Base-by-base conservation (phyloP, 2,329 filamentous ascomycete species). In the Xylariaceae sp. region DNA sequence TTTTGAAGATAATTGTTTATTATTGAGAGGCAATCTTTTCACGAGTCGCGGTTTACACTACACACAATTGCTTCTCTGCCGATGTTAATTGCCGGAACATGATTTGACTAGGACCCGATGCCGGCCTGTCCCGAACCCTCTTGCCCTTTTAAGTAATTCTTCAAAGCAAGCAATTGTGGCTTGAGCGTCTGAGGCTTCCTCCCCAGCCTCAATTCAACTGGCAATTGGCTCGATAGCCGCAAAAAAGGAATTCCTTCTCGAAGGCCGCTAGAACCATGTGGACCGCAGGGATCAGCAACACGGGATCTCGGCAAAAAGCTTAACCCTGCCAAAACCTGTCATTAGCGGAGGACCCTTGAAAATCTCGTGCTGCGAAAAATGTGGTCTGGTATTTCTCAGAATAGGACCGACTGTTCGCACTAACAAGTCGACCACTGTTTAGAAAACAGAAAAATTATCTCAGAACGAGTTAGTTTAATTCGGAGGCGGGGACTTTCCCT, bases 191-290 rank as follows among this genome's bases (percentile, higher is more conserved):
- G n/a, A 9, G 11, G 21, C 4, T 19, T 11, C 9, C 6, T 6
- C 29, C 21, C 28, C 31, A 37, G 53, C 48, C 54, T n/a, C n/a
- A n/a, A n/a, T n/a, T n/a, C n/a, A n/a, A n/a, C n/a, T n/a, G n/a
- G 46, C 45, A 51, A 28, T 34, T 44, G 31, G 31, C 6, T 19
- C 9, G 3, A 37, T 26, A 36, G 37, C 37, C 37, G 29, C 47
- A 34, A 31, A 51, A 46, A 26, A 19, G 43, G 36, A 52, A 34
- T 33, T 37, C 16, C 19, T 31, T 63, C 61, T 63, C 24, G 61
- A 63, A 63, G 44, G 43, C 31, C 61, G 47, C 61, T 63, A 61
- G 61, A 63, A 63, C 41, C 54, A 63, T 61, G 54, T 61, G 58
- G 51, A 14, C 1, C 3, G 19, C 61, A 58, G 47, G 57, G 60